Base-by-base conservation (phyloP, 129 eudicot genomes). In the Dittrichia graveolens region DNA sequence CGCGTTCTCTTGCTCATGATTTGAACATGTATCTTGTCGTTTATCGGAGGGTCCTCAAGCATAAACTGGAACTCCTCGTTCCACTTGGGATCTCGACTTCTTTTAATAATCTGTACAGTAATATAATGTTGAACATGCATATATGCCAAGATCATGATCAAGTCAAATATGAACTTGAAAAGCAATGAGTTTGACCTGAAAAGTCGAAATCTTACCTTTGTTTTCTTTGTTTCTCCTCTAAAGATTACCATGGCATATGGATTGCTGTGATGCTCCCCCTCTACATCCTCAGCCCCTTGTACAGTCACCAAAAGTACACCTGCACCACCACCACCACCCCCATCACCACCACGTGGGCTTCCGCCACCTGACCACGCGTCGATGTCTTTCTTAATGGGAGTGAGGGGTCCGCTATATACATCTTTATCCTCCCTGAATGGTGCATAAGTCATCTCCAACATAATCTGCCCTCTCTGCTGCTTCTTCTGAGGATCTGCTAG, bases 41-140 rank as follows among this genome's bases (percentile, higher is more conserved):
- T 74, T 68, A 86, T 49, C 8, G 98, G 98, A 39, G 98, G 86
- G 47, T 93, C 98, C 15, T 93, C 98, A 0, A 90, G 78, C 91
- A 90, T 69, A 80, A 87, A 93, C 52, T 88, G 89, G 43, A 90
- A 90, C 76, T 94, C 90, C 78, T 94, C 96, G 8, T 94, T 84
- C 99, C 99, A 94, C 16, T 71, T 13, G 13, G 99, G 99, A 72
- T 94, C 84, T 8, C 96, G 89, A 41, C 80, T 88, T 81, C 73
- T 88, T 65, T 52, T 88, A 6, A 90, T 61, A 78, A 76, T 75
- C 99, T 94, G 78, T 43, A 37, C n/a, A 19, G 55, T n/a, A n/a
- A n/a, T n/a, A n/a, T n/a, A n/a, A n/a, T n/a, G n/a, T n/a, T n/a
- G n/a, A n/a, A n/a, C n/a, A n/a, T n/a, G n/a, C n/a, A n/a, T n/a